A percentile compares a stretch with the other conserved stretches of the same genome.
These are phyloP conservation scores for Penicillium fuscoglaucum DNA, from an alignment of 2,329 filamentous ascomycete genomes.

Conservation along the genomic window DNA sequence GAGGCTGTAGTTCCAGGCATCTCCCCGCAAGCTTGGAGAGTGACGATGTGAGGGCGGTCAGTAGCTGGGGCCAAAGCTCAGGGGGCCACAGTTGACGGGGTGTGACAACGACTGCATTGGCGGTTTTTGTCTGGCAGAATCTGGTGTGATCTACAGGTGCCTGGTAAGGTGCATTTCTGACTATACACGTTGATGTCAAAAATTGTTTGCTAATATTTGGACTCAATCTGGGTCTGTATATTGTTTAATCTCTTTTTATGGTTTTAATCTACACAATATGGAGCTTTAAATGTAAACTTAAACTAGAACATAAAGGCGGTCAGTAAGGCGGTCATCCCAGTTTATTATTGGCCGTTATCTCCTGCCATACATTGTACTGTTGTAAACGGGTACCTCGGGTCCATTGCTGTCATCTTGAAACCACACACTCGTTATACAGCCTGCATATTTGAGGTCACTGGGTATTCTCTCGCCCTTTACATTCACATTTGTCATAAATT, in stretches of 20 bases:
- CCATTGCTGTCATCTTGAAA: not conserved
- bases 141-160: not conserved
- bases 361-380: not conserved
- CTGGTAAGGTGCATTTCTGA: too few relatives aligned
- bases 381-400: not conserved
- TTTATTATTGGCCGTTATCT: not conserved
- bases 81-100: slow-evolving; percentile 20
- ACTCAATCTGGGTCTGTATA: rapidly evolving
- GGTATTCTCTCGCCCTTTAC: not conserved
- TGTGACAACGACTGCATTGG: slow-evolving; percentile 2
- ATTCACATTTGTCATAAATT: not conserved
- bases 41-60: slow-evolving; percentile 26
- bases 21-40: slow-evolving; percentile 24
- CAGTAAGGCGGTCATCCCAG: not conserved
- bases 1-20: slow-evolving; percentile 19
- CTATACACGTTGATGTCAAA: too few relatives aligned
- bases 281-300: not conserved
- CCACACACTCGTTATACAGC: not conserved
- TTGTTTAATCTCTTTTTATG: not conserved
- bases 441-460: not conserved
- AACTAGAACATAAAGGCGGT: not conserved
- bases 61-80: slow-evolving; percentile 24
- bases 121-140: slow-evolving; percentile 2
- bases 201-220: rapidly evolving
- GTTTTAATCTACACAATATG: not conserved